Conservation (phyloP, 805 yeast genomes). For the Cyberlindnera nakhonratchasimensis region DNA sequence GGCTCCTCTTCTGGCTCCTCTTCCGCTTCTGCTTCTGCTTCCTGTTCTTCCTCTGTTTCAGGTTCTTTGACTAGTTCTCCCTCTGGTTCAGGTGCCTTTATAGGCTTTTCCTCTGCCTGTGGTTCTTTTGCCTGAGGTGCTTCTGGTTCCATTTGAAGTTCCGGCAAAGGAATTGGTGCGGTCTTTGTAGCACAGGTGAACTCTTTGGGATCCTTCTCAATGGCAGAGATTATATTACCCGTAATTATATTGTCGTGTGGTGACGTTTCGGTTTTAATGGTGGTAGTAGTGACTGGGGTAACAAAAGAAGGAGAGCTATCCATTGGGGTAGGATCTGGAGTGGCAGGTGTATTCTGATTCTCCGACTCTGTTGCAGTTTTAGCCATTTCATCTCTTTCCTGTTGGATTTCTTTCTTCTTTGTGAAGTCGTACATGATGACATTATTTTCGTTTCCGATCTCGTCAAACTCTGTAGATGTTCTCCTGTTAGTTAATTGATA, state of each 20-base stretch:
- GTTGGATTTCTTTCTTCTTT: neutral
- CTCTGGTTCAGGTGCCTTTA: too few relatives aligned
- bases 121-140: neutral
- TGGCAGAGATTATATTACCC: too few relatives aligned
- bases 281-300: neutral
- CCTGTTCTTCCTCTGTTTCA: too few relatives aligned
- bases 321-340: constrained; percentile 27
- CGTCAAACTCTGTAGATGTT: constrained; percentile 32
- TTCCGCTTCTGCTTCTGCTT: too few relatives aligned
- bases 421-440: constrained; percentile 27
- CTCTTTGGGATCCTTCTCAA: too few relatives aligned
- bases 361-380: constrained; percentile 7
- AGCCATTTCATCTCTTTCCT: constrained; percentile 7
- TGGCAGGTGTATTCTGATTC: constrained; percentile 22
- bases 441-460: constrained; percentile 36
- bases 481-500: constrained; percentile 24
- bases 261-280: neutral
- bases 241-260: neutral
- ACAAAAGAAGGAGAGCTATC: neutral
- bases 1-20: too few relatives aligned
- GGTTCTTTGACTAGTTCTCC: too few relatives aligned
- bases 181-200: neutral
- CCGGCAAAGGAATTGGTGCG: neutral
- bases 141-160: neutral
- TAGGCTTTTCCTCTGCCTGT: too few relatives aligned